Evolutionary conservation across 2,329 filamentous ascomycete genomes (phyloP).

Genomic region (Sporothrix dimorphospora): DNA sequence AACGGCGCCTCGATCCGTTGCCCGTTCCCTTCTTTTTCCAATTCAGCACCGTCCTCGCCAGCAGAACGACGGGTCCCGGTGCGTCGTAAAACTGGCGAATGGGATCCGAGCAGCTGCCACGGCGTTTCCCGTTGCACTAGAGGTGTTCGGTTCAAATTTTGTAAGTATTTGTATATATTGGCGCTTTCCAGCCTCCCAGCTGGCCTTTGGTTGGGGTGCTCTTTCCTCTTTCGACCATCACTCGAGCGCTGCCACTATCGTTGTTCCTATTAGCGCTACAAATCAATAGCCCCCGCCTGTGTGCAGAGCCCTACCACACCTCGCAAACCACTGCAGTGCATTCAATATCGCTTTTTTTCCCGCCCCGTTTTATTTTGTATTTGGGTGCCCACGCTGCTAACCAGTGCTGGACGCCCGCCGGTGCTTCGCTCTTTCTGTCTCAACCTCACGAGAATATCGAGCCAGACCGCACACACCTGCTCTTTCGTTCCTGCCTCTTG

Average conservation of each 20-base stretch:
- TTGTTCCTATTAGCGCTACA: neutral
- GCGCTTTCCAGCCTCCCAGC: slow-evolving; percentile 19
- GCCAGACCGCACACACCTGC: neutral
- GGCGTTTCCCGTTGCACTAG: slow-evolving; percentile 26
- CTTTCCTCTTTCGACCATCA: slow-evolving; percentile 25
- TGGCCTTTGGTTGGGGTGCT: slow-evolving; percentile 9
- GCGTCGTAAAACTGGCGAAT: slow-evolving; percentile 27
- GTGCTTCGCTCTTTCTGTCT: slow-evolving; percentile 15
- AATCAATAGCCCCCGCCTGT: neutral
- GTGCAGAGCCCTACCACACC: neutral
- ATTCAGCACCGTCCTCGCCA: neutral
- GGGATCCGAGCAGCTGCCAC: slow-evolving; percentile 1
- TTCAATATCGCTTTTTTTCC: neutral
- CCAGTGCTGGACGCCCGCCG: slow-evolving; percentile 4
- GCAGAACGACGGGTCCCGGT: neutral
- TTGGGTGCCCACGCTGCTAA: slow-evolving; percentile 10
- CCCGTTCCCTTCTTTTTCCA: neutral
- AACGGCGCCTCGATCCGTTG: neutral
- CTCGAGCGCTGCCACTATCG: neutral
- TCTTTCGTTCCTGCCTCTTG: neutral
- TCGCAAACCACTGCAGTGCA: neutral
- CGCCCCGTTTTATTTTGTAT: neutral
- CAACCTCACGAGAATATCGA: neutral
- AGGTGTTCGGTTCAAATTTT: slow-evolving; percentile 12
- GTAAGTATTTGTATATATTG: slow-evolving; percentile 30